Base-by-base conservation (phyloP, 2,329 filamentous ascomycete species). In the Pseudomassariella vexata region DNA sequence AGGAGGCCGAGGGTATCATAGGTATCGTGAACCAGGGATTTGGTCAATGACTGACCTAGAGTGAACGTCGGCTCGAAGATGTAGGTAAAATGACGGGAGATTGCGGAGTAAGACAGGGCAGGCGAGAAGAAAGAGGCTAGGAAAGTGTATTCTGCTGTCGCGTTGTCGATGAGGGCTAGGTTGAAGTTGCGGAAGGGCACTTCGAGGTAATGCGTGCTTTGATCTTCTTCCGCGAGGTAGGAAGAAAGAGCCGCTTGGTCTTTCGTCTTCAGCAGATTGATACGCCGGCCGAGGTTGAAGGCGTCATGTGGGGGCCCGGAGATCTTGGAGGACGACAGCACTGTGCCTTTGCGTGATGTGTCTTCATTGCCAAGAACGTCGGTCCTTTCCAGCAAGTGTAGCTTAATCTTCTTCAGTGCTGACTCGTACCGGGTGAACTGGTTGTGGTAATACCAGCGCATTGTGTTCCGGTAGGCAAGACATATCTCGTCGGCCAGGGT, bases 391-490 rank as follows among this genome's bases (percentile, higher is more conserved):
- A 94, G 69, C 5, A 71, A 59, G 50, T 95, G 88, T 3, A 96
- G 59, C 50, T 85, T 90, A 38, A 98, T 71, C 56, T 87, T 94
- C 34, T 83, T 81, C 5, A 98, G 68, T 0, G 92, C 81, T 46
- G 81, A 79, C 42, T 84, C 79, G 56, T 98, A 98, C 20, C 90
- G 80, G 4, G 76, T 79, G 53, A 98, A 98, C 55, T 95, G 86
- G 44, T 84, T 92, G 32, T 83, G 63, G 54, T 96, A 96, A 53
- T 98, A 98, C 92, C 92, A 98, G 32, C 88, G 79, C 87, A 98
- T 98, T 0, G 94, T 98, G 56, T 95, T 95, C 64, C 94, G 82
- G 51, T 98, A 98, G 4, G 94, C 92, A 54, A 87, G 83, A 7
- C 80, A 80, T 43, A 98, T 94, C 57, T 98, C 86, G 32, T 89